Conservation (phyloP, 1,139 yeast species). For the Debaryomyces singareniensis region DNA sequence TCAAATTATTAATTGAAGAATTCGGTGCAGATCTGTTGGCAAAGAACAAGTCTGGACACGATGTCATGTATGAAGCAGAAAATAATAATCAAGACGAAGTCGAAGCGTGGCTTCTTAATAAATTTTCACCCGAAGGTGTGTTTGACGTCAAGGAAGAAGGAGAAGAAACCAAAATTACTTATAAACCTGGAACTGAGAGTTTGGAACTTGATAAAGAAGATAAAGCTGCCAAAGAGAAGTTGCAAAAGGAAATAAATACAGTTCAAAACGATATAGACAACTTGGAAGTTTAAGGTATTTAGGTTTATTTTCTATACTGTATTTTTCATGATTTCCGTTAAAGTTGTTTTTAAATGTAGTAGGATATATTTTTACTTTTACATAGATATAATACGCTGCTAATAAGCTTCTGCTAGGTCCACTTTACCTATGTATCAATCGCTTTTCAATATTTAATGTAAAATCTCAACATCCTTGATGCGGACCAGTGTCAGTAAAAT, state of each 20-base stretch:
- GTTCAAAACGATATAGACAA: slow-evolving; percentile 5
- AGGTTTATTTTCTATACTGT: no score
- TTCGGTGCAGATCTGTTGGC: slow-evolving; percentile 76
- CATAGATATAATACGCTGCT: no score
- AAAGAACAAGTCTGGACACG: slow-evolving; percentile 72
- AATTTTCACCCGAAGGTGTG: slow-evolving; percentile 64
- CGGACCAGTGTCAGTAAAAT: no score
- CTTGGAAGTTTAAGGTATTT: no score
- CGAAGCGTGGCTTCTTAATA: slow-evolving; percentile 66
- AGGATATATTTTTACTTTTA: no score
- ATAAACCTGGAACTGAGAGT: slow-evolving; percentile 45
- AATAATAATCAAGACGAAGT: slow-evolving; percentile 58
- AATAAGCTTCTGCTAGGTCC: no score
- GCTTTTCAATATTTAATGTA: no score
- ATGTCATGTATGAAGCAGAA: slow-evolving; percentile 86
- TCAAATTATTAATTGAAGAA: slow-evolving; percentile 62
- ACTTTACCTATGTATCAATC: no score
- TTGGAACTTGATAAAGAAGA: slow-evolving; percentile 40
- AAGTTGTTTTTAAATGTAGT: no score
- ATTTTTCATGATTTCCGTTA: no score
- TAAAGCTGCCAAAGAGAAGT: slow-evolving; percentile 13
- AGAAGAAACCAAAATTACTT: slow-evolving; percentile 41
- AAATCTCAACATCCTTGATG: no score
- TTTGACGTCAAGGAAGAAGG: slow-evolving; percentile 37
- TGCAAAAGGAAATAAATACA: slow-evolving; percentile 6